Conservation (phyloP, 192 early-diverging fungal genomes). For the Entomortierella chlamydospora region DNA sequence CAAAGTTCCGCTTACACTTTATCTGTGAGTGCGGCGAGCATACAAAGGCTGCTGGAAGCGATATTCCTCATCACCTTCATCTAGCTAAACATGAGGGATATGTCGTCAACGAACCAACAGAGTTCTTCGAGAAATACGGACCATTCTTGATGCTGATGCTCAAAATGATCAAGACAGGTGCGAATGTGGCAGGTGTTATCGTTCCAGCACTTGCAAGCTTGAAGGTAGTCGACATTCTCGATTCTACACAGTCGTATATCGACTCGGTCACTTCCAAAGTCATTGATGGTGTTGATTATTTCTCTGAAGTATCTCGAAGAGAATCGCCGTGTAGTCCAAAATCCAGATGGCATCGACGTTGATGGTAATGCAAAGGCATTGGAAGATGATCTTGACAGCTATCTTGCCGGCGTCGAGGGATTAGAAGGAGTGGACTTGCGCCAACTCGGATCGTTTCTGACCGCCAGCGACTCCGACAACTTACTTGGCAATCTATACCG, state of each 20-base stretch:
- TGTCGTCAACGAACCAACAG: constrained; percentile 15
- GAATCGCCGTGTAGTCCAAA: background rate
- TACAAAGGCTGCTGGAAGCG: background rate
- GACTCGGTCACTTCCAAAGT: background rate
- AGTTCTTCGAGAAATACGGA: constrained; percentile 21
- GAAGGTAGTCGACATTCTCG: too few species aligned
- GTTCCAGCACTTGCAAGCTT: background rate
- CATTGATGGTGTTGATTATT: constrained; percentile 9
- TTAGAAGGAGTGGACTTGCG: constrained; percentile 28
- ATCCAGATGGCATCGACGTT: background rate
- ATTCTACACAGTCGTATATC: background rate
- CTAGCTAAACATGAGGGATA: constrained; percentile 24
- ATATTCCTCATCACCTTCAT: constrained; percentile 10
- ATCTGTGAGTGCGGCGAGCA: constrained; percentile 27
- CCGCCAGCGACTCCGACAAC: background rate
- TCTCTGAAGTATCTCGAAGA: background rate
- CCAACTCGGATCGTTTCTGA: constrained; percentile 19
- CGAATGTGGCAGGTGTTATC: background rate
- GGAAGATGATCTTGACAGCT: constrained; percentile 2
- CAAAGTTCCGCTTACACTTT: constrained; percentile 17
- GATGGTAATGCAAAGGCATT: background rate
- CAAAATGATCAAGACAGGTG: constrained; percentile 15
- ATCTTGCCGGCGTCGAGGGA: constrained; percentile 6
- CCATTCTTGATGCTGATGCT: constrained; percentile 22
- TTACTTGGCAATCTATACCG: constrained; percentile 22